These are phyloP conservation scores for Combretum micranthum DNA, from an alignment of 345 rosid genomes.

Conservation along the genomic window DNA sequence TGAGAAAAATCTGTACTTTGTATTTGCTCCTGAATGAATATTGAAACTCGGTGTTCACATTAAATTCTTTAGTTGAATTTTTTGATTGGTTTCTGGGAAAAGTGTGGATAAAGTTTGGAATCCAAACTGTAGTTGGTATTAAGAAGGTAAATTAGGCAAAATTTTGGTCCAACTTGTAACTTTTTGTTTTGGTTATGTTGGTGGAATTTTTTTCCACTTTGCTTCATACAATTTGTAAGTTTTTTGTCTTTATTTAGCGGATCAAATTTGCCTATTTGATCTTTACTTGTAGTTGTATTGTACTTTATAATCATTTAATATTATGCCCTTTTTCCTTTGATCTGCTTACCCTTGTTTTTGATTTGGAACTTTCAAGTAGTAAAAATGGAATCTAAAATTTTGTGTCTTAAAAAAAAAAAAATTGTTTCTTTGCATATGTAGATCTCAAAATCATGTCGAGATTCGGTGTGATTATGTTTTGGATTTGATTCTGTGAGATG, in stretches of 20 bases:
- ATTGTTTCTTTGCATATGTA: too few species aligned
- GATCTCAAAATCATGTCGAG: background rate
- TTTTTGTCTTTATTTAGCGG: too few species aligned
- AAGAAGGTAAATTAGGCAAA: too few species aligned
- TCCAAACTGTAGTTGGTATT: background rate
- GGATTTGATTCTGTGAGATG: background rate
- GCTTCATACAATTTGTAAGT: background rate
- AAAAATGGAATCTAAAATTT: too few species aligned
- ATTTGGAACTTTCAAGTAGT: too few species aligned
- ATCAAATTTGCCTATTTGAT: too few species aligned
- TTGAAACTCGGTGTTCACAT: background rate
- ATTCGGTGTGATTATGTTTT: background rate
- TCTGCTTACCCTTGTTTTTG: background rate
- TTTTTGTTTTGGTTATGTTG: background rate
- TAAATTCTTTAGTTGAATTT: constrained; percentile 7
- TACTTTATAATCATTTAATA: background rate
- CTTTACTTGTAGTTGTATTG: too few species aligned
- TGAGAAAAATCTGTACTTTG: too few species aligned
- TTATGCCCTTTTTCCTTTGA: background rate
- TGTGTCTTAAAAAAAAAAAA: too few species aligned
- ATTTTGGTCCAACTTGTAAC: too few species aligned
- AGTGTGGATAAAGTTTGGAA: constrained; percentile 15
- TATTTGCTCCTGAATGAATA: background rate
- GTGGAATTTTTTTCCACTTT: background rate
- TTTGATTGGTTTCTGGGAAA: constrained; percentile 46